Evolutionary conservation across 2,329 filamentous ascomycete genomes (phyloP).

Genomic region (Epichloe coenophiala): DNA sequence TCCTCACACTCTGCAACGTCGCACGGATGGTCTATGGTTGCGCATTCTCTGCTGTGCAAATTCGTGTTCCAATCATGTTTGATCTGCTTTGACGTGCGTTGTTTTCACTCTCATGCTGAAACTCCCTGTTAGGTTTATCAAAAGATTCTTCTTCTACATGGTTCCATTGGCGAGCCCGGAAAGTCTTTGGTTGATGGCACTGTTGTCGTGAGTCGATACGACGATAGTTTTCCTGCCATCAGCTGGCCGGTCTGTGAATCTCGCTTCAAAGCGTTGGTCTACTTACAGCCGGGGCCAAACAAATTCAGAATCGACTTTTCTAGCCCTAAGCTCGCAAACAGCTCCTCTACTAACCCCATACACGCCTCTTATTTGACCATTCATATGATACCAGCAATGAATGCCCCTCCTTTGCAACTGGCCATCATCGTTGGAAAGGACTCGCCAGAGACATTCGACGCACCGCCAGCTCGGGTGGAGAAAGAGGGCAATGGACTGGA

Average conservation of each 20-base stretch:
- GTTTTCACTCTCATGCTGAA: constrained; percentile 9
- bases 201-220: constrained; percentile 65
- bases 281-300: constrained; percentile 86
- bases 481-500: constrained; percentile 74
- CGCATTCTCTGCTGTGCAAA: not conserved
- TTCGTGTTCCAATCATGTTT: not conserved
- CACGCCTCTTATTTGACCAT: constrained; percentile 72
- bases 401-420: constrained; percentile 73
- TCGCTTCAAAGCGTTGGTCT: constrained; percentile 82
- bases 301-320: constrained; percentile 76
- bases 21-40: not conserved
- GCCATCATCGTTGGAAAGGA: constrained; percentile 81
- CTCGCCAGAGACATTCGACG: constrained; percentile 75
- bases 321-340: constrained; percentile 65
- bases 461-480: constrained; percentile 58
- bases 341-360: constrained; percentile 49
- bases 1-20: not conserved
- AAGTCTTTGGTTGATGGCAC: constrained; percentile 62
- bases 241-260: constrained; percentile 81
- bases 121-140: constrained; percentile 60
- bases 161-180: constrained; percentile 62
- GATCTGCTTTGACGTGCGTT: not conserved
- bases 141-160: constrained; percentile 72
- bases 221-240: constrained; percentile 72
- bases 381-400: constrained; percentile 72